Percentiles rank a stretch among this genome's conserved stretches.
These are phyloP conservation scores for Penicillium cataractarum DNA, from an alignment of 495 filamentous ascomycete genomes.

Conservation along the genomic window DNA sequence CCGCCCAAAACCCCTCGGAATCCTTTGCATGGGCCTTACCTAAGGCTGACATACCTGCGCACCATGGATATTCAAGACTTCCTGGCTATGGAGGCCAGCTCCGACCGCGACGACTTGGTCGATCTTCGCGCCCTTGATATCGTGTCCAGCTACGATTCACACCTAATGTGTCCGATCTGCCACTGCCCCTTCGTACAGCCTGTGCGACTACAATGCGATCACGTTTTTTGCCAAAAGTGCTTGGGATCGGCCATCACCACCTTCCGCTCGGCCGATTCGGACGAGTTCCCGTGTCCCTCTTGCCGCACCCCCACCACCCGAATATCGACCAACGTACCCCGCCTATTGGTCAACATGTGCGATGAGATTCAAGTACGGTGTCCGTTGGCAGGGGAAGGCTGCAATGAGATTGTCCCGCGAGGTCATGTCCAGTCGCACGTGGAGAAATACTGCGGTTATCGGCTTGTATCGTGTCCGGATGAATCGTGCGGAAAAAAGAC, in stretches of 20 bases:
- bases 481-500: conserved; percentile 53
- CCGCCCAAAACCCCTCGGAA: not conserved
- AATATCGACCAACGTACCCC: conserved; percentile 49
- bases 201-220: conserved; percentile 72
- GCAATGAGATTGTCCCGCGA: conserved; percentile 62
- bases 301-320: conserved; percentile 47
- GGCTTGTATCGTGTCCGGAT: conserved; percentile 64
- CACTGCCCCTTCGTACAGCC: conserved; percentile 73
- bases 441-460: conserved; percentile 72
- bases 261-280: conserved; percentile 40
- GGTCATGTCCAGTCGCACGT: conserved; percentile 75
- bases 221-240: conserved; percentile 76
- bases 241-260: conserved; percentile 61
- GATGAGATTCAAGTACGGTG: conserved; percentile 77
- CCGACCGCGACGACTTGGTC: conserved; percentile 41
- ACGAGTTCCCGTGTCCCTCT: conserved; percentile 50
- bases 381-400: conserved; percentile 65
- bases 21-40: not conserved
- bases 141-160: conserved; percentile 67
- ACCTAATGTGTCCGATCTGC: conserved; percentile 84
- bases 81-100: conserved; percentile 37
- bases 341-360: conserved; percentile 66
- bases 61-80: conserved; percentile 43
- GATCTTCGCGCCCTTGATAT: conserved; percentile 77
- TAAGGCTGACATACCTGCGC: not conserved